These are phyloP conservation scores for Penicillium capsulatum DNA, from an alignment of 2,329 filamentous ascomycete genomes.

Conservation along the genomic window DNA sequence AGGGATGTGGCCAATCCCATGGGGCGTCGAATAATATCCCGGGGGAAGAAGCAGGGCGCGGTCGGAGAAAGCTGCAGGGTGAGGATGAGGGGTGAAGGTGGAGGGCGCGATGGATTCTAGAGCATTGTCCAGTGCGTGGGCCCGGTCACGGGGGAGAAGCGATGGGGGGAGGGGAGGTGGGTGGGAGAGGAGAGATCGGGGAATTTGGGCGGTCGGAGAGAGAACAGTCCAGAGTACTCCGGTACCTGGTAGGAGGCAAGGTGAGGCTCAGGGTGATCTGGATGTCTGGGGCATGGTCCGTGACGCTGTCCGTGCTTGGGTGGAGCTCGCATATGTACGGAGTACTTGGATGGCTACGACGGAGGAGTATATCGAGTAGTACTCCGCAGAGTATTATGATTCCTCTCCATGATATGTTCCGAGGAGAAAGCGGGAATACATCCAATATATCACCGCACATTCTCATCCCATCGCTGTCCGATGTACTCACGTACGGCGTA, in stretches of 20 bases:
- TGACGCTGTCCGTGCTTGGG: slow-evolving; percentile 18
- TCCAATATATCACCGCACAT: too few species aligned
- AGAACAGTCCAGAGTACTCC: not conserved
- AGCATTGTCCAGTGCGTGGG: not conserved
- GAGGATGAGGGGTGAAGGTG: not conserved
- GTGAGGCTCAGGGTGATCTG: not conserved
- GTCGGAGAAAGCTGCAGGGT: not conserved
- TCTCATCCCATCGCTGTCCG: too few species aligned
- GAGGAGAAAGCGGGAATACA: too few species aligned
- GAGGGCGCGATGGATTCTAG: not conserved
- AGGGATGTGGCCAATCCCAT: not conserved
- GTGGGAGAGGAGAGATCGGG: not conserved
- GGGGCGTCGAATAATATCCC: too few species aligned
- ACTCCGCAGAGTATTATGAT: too few species aligned
- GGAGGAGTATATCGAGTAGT: too few species aligned
- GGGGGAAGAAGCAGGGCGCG: not conserved
- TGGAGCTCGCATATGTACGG: too few species aligned
- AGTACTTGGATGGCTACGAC: too few species aligned
- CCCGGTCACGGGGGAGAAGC: not conserved
- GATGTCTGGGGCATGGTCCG: slow-evolving; percentile 13
- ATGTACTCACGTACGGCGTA: too few species aligned
- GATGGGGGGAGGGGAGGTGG: not conserved
- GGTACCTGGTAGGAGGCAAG: not conserved
- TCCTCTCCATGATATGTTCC: too few species aligned
- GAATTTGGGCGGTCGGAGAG: not conserved